These are phyloP conservation scores for Trichosporon ovoides DNA, from an alignment of 1,284 basidiomycete genomes.

Conservation along the genomic window DNA sequence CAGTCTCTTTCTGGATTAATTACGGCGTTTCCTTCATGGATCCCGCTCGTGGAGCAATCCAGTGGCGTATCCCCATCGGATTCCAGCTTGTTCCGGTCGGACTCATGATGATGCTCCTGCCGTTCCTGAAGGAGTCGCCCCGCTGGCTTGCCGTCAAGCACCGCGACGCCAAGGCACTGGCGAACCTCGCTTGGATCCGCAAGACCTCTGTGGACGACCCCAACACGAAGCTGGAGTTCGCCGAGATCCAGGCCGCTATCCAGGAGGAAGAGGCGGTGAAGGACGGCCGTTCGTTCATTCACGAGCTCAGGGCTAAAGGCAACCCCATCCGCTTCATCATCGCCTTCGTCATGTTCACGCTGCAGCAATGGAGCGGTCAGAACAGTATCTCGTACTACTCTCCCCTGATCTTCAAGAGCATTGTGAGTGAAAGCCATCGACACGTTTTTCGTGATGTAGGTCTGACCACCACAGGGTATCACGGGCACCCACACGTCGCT, in stretches of 20 bases:
- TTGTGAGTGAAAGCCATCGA: slow-evolving; percentile 34
- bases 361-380: slow-evolving; percentile 64
- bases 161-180: slow-evolving; percentile 54
- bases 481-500: slow-evolving; percentile 55
- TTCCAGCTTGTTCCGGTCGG: slow-evolving; percentile 61
- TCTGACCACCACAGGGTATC: slow-evolving; percentile 42
- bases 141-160: slow-evolving; percentile 59
- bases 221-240: slow-evolving; percentile 53
- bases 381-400: slow-evolving; percentile 60
- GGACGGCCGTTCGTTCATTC: slow-evolving; percentile 44
- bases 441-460: slow-evolving; percentile 30
- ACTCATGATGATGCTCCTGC: slow-evolving; percentile 65
- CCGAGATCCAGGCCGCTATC: slow-evolving; percentile 56
- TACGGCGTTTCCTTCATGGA: slow-evolving; percentile 38
- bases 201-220: slow-evolving; percentile 53
- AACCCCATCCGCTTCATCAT: slow-evolving; percentile 67
- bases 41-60: slow-evolving; percentile 25
- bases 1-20: slow-evolving; percentile 25
- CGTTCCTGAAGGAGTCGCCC: slow-evolving; percentile 56
- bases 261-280: slow-evolving; percentile 49
- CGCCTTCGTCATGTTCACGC: slow-evolving; percentile 54
- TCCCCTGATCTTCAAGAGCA: slow-evolving; percentile 55
- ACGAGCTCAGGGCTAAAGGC: slow-evolving; percentile 65
- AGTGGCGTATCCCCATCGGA: slow-evolving; percentile 46
- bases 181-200: slow-evolving; percentile 57